These are phyloP conservation scores for Eucalyptus regnans DNA, from an alignment of 345 rosid species.

Conservation along the genomic window DNA sequence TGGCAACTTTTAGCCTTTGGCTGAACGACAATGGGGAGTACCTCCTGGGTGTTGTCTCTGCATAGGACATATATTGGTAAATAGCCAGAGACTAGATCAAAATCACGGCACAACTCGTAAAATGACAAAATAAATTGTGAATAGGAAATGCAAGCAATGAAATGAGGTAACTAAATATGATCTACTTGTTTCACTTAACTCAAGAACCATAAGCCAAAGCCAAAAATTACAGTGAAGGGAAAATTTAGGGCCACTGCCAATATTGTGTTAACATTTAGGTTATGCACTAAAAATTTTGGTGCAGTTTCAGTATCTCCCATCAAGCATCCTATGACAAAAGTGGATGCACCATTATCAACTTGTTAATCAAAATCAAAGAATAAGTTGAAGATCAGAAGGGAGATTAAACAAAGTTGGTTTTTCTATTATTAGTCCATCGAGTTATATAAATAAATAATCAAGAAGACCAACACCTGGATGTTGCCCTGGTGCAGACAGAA, in stretches of 20 bases:
- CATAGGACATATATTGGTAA: not conserved
- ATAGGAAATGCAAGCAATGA: not conserved
- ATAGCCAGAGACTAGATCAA: not conserved
- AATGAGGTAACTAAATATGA: not conserved
- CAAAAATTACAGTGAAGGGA: not conserved
- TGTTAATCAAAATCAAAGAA: not conserved
- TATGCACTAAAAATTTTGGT: not conserved
- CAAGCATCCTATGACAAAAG: not conserved
- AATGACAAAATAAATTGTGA: not conserved
- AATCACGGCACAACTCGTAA: not conserved
- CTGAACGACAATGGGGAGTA: slow-evolving; percentile 61
- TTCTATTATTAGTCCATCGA: not conserved
- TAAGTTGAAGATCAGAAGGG: not conserved
- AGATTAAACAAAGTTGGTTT: not conserved
- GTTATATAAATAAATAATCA: not conserved
- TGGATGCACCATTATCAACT: not conserved
- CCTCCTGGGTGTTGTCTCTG: slow-evolving; percentile 94
- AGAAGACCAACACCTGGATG: not conserved
- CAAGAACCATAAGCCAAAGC: not conserved
- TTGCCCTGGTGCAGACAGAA: not conserved
- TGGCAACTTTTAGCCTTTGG: slow-evolving; percentile 72
- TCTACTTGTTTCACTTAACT: not conserved
- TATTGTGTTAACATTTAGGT: not conserved
- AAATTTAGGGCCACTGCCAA: not conserved
- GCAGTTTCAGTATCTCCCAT: not conserved